Conservation (phyloP, 345 rosid genomes). For the Crucihimalaya himalaica region DNA sequence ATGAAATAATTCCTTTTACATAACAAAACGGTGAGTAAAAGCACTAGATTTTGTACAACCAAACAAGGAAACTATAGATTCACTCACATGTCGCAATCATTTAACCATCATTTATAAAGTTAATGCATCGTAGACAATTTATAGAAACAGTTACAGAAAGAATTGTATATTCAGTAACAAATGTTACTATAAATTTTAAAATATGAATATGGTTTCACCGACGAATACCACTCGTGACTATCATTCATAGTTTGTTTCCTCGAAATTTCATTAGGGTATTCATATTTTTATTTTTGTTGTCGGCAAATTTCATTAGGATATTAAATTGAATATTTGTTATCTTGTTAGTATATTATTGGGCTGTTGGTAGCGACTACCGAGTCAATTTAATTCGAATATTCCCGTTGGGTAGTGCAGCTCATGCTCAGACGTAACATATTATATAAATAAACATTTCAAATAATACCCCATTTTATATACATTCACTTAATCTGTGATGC, state of each 20-base stretch:
- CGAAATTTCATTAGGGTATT: too few species aligned
- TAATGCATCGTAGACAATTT: neutral
- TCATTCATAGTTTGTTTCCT: neutral
- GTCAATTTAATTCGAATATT: conserved; percentile 32
- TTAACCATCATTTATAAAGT: neutral
- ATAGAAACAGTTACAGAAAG: neutral
- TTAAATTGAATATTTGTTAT: neutral
- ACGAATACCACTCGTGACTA: neutral
- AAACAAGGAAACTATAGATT: conserved; percentile 36
- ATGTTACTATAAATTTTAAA: neutral
- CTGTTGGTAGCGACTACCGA: conserved; percentile 36
- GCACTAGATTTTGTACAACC: conserved; percentile 16
- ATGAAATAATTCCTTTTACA: conserved; percentile 2
- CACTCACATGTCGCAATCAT: conserved; percentile 21
- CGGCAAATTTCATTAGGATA: conserved; percentile 21
- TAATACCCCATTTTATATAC: neutral
- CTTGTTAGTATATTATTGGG: conserved; percentile 22
- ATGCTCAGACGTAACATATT: conserved; percentile 32
- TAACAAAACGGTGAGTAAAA: conserved; percentile 17
- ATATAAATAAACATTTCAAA: neutral
- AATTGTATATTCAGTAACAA: neutral
- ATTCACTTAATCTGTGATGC: conserved; percentile 5
- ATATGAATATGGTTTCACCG: neutral
- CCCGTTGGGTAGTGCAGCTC: conserved; percentile 39
- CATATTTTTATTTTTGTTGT: neutral